A percentile compares a stretch with the other conserved stretches of the same genome.
Evolutionary conservation across 1,139 yeast genomes (phyloP).

Genomic region (Debaryomyces psychrophilus): DNA sequence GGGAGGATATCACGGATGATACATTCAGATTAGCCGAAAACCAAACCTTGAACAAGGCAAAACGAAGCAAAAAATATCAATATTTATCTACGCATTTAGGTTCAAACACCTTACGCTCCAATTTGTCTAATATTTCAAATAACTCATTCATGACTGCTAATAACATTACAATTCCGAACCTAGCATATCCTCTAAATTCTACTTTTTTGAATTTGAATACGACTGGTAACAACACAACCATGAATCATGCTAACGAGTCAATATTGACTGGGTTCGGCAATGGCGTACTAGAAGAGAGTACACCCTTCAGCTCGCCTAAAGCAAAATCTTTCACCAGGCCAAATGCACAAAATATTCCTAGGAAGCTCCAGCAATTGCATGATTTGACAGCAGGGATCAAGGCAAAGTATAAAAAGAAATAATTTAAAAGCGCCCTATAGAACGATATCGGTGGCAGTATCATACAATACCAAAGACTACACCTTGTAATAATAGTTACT

Average conservation of each 20-base stretch:
- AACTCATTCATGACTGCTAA: constrained; percentile 14
- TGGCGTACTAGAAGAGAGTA: constrained; percentile 46
- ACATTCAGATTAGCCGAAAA: constrained; percentile 6
- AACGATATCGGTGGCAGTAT: neutral
- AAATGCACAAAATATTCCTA: constrained; percentile 20
- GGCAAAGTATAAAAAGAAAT: constrained; percentile 29
- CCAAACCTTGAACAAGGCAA: constrained; percentile 32
- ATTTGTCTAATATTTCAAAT: constrained; percentile 13
- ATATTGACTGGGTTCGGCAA: constrained; percentile 41
- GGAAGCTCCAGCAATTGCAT: constrained; percentile 37
- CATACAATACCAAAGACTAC: neutral
- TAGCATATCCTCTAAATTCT: constrained; percentile 14
- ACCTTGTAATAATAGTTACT: constrained; percentile 3
- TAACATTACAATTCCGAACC: constrained; percentile 12
- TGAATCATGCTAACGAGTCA: constrained; percentile 23
- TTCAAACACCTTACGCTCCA: constrained; percentile 13
- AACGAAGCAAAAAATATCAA: constrained; percentile 32
- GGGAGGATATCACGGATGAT: constrained; percentile 9
- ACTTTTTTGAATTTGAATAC: constrained; percentile 26
- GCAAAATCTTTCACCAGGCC: constrained; percentile 20
- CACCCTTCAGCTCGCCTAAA: constrained; percentile 39
- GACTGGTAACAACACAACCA: constrained; percentile 28
- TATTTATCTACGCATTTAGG: constrained; percentile 40
- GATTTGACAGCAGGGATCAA: constrained; percentile 41
- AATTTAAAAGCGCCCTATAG: neutral